A percentile compares a stretch with the other conserved stretches of the same genome.
Evolutionary conservation across 768 basidiomycete species (phyloP).

Genomic region (Russula sp.): DNA sequence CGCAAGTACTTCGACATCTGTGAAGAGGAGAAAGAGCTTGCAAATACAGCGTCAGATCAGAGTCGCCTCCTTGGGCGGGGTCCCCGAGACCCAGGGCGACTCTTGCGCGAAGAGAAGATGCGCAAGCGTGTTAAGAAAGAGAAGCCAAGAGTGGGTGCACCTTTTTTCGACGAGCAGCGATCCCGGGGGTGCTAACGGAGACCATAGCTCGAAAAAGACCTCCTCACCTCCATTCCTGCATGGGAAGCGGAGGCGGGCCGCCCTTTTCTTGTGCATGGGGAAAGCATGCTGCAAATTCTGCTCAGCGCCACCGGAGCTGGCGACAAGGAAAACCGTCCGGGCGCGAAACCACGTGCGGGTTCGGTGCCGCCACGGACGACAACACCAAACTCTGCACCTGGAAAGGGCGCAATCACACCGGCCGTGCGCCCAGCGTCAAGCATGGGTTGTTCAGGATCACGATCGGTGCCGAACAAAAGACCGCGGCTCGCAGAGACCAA

Average conservation of each 20-base stretch:
- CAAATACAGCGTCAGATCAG: conserved; percentile 76
- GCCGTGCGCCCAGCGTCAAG: conserved; percentile 57
- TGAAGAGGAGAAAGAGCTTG: conserved; percentile 85
- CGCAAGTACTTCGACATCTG: conserved; percentile 91
- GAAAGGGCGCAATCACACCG: conserved; percentile 54
- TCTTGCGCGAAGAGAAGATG: conserved; percentile 96
- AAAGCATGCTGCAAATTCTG: conserved; percentile 74
- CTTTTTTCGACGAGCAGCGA: background rate
- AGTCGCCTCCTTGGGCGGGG: conserved; percentile 78
- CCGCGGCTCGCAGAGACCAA: conserved; percentile 50
- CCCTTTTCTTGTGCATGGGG: conserved; percentile 81
- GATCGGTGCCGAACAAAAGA: conserved; percentile 61
- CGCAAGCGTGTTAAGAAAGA: conserved; percentile 88
- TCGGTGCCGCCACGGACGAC: conserved; percentile 62
- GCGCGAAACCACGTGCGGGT: conserved; percentile 42
- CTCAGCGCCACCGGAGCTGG: conserved; percentile 61
- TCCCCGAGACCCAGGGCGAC: conserved; percentile 74
- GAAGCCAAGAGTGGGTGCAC: conserved; percentile 76
- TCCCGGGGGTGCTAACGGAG: background rate
- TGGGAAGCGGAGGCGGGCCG: conserved; percentile 81
- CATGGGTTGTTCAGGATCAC: conserved; percentile 43
- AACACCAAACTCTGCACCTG: conserved; percentile 45
- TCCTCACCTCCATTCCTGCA: conserved; percentile 68
- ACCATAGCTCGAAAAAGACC: conserved; percentile 80
- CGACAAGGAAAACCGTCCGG: conserved; percentile 70